These are phyloP conservation scores for Dichotomocladium elegans DNA, from an alignment of 371 early-diverging fungal genomes.

Conservation along the genomic window DNA sequence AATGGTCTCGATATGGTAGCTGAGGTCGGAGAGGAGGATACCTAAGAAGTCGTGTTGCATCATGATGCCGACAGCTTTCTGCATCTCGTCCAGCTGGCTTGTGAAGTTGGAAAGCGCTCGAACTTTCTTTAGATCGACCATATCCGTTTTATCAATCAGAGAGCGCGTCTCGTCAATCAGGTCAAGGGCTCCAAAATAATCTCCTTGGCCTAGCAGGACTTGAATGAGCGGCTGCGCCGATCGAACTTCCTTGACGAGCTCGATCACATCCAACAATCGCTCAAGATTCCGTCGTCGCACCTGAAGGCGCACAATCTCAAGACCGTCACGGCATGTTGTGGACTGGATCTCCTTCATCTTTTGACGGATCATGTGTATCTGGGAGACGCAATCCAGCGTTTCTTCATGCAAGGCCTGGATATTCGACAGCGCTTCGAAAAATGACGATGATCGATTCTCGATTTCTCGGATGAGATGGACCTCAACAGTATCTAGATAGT, in stretches of 20 bases:
- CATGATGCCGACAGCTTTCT: conserved; percentile 62
- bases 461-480: conserved; percentile 89
- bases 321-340: conserved; percentile 67
- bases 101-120: conserved; percentile 58
- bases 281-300: conserved; percentile 70
- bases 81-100: conserved; percentile 63
- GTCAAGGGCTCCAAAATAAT: conserved; percentile 85
- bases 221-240: conserved; percentile 81
- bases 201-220: conserved; percentile 67
- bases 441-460: conserved; percentile 82
- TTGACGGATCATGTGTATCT: conserved; percentile 74
- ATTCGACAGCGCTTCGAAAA: conserved; percentile 90
- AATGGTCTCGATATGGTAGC: conserved; percentile 28
- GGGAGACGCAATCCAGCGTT: conserved; percentile 78
- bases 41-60: conserved; percentile 72
- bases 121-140: conserved; percentile 56
- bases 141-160: conserved; percentile 30
- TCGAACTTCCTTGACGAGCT: conserved; percentile 66
- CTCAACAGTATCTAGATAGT: conserved; percentile 90
- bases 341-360: conserved; percentile 65
- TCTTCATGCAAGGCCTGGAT: conserved; percentile 87
- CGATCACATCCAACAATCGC: conserved; percentile 60
- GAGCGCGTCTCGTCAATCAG: conserved; percentile 74
- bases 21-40: conserved; percentile 58
- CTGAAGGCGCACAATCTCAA: conserved; percentile 77